A percentile compares a stretch with the other conserved stretches of the same genome.
Evolutionary conservation across 768 basidiomycete genomes (phyloP).

Genomic region (Kwoniella heveanensis): DNA sequence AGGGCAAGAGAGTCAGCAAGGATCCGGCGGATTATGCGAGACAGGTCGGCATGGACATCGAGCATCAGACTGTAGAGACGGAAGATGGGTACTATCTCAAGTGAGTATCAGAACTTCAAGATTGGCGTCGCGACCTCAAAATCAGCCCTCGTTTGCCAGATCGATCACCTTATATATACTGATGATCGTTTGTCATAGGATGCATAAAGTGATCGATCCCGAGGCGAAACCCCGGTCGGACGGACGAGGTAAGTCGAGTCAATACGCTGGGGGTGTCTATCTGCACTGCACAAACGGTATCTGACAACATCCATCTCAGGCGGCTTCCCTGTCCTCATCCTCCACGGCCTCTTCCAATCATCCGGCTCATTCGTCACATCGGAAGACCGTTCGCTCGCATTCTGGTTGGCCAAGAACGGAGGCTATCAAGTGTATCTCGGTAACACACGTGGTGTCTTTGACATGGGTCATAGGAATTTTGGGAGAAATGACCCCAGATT

Average conservation of each 20-base stretch:
- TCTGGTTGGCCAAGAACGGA: slow-evolving; percentile 61
- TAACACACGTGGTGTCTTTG: slow-evolving; percentile 60
- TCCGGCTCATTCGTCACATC: slow-evolving; percentile 61
- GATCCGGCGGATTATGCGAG: slow-evolving; percentile 60
- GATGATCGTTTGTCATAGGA: slow-evolving; percentile 22
- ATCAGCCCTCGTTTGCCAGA: too few relatives aligned
- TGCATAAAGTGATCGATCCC: slow-evolving; percentile 57
- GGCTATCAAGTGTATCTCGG: slow-evolving; percentile 59
- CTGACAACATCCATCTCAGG: slow-evolving; percentile 28
- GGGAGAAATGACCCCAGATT: slow-evolving; percentile 59
- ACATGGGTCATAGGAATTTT: slow-evolving; percentile 60
- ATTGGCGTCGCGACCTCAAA: too few relatives aligned
- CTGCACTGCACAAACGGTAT: too few relatives aligned
- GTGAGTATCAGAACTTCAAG: too few relatives aligned
- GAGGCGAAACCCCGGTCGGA: slow-evolving; percentile 45
- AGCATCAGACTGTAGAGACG: slow-evolving; percentile 59
- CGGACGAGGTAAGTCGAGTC: slow-evolving; percentile 45
- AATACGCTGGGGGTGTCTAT: too few relatives aligned
- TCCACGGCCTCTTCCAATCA: slow-evolving; percentile 62
- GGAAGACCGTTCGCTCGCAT: slow-evolving; percentile 61
- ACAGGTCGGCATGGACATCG: slow-evolving; percentile 59
- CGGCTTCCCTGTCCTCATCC: slow-evolving; percentile 60
- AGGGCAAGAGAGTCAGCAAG: slow-evolving; percentile 56
- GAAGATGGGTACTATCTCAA: slow-evolving; percentile 60
- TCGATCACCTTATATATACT: not conserved